Evolutionary conservation across 2,329 filamentous ascomycete species (phyloP), one percentile per base, ranked within the genome.

Genomic region (Stemphylium beticola): DNA sequence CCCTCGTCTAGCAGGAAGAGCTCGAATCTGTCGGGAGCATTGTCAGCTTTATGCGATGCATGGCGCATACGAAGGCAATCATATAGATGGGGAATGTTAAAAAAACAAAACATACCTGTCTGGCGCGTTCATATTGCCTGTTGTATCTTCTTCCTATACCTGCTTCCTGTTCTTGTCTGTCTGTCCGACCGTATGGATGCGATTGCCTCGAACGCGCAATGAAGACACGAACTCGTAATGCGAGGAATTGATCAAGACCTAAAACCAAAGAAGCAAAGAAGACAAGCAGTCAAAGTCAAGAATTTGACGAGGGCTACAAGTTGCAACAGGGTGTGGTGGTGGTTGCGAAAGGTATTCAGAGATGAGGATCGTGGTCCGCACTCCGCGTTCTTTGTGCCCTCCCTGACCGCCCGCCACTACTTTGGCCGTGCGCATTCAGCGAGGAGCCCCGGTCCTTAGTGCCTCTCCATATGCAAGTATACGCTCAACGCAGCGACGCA

Each of bases 1-100:
- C 89, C 92, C 43, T 92, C 89, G 36, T 78, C 85, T 56, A 98
- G 89, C 61, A 97, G 80, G 80, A 97, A 98, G 43, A 96, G 86
- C 82, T 98, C 95, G 80, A 96, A 96, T 73, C 95, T 98, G 60
- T 62, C 60, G 12, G 9, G 9, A 24, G 56, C 54, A 17, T 60
- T 4, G 40, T 72, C 56, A 69, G 65, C 42, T 45, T 58, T 62
- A 31, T 55, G 40, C 42, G 36, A 18, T n/a, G 12, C 9, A 40
- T 34, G 49, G 17, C 49, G 53, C 55, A 58, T 41, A 34, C 49
- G 49, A 48, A 49, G 40, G 39, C 18, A 26, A 38, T 46, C 18
- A 10, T 43, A 18, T 34, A 15, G 17, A 44, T 44, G 18, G n/a
- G 49, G 40, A 20, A 33, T 26, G 9, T 42, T 17, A 10, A 31